phyloP scores from a whole-genome alignment of 768 basidiomycete genomes.

The Lentinula edodes region DNA sequence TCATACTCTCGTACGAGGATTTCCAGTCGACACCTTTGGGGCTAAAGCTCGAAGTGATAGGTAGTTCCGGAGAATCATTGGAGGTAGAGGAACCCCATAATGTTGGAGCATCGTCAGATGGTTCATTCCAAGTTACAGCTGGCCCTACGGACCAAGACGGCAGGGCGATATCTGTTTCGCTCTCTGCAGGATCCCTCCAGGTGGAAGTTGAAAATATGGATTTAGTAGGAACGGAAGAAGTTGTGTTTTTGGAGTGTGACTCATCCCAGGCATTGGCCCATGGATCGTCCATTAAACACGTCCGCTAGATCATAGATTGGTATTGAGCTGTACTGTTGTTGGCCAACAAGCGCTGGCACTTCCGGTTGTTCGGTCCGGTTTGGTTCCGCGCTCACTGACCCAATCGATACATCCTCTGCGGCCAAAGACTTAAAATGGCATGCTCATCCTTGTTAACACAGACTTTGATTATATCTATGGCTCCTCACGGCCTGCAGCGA shows the following conservation, averaged over 20 bases:
- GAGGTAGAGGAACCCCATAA: constrained; percentile 30
- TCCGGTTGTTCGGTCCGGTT: neutral
- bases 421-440: too few species aligned
- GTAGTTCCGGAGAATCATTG: neutral
- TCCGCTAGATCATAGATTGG: neutral
- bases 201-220: constrained; percentile 8
- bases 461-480: too few species aligned
- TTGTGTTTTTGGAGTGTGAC: constrained; percentile 18
- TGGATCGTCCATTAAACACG: constrained; percentile 59
- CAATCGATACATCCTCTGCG: too few species aligned
- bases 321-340: neutral
- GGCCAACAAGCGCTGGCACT: neutral
- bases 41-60: neutral
- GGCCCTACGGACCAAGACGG: constrained; percentile 53
- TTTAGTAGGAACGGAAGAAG: constrained; percentile 7
- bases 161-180: constrained; percentile 50
- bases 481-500: too few species aligned
- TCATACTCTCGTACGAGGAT: constrained; percentile 13
- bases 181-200: constrained; percentile 21
- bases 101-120: constrained; percentile 30
- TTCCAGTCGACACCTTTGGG: constrained; percentile 1
- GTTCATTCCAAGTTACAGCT: constrained; percentile 41
- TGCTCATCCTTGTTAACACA: too few species aligned
- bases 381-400: too few species aligned
- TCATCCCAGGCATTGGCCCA: constrained; percentile 72